phyloP scores from a whole-genome alignment of 768 basidiomycete genomes.

The Termitomyces sp. region DNA sequence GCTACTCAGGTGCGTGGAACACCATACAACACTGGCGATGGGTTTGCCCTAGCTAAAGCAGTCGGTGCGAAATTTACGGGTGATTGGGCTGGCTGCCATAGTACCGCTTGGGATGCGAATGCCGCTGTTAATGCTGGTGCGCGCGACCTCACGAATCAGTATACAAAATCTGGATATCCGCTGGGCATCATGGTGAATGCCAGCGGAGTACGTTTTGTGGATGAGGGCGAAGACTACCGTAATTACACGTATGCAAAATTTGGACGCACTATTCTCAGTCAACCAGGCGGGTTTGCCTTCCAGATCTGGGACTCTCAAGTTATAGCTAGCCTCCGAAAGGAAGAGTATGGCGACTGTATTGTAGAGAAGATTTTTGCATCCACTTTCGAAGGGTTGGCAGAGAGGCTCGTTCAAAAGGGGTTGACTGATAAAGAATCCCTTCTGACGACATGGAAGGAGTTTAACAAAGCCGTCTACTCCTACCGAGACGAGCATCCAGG shows the following conservation, averaged over 20 bases:
- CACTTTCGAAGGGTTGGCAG: constrained; percentile 44
- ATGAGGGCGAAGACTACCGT: constrained; percentile 68
- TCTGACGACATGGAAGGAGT: constrained; percentile 39
- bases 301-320: constrained; percentile 58
- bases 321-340: constrained; percentile 40
- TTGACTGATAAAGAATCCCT: constrained; percentile 36
- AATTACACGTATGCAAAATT: constrained; percentile 73
- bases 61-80: constrained; percentile 52
- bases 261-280: constrained; percentile 50
- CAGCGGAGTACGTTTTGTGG: constrained; percentile 55
- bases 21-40: constrained; percentile 66
- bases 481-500: constrained; percentile 29
- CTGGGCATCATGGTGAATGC: constrained; percentile 65
- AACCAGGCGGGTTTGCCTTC: constrained; percentile 56
- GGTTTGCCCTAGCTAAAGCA: constrained; percentile 44
- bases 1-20: constrained; percentile 55
- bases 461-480: constrained; percentile 42
- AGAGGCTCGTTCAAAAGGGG: constrained; percentile 37
- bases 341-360: constrained; percentile 61
- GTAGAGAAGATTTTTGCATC: constrained; percentile 49
- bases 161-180: constrained; percentile 71
- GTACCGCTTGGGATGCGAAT: constrained; percentile 67
- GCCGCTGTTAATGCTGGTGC: constrained; percentile 45
- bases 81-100: constrained; percentile 70
- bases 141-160: constrained; percentile 59